Evolutionary conservation across 345 rosid species (phyloP).

Genomic region (Eutrema heterophyllum): DNA sequence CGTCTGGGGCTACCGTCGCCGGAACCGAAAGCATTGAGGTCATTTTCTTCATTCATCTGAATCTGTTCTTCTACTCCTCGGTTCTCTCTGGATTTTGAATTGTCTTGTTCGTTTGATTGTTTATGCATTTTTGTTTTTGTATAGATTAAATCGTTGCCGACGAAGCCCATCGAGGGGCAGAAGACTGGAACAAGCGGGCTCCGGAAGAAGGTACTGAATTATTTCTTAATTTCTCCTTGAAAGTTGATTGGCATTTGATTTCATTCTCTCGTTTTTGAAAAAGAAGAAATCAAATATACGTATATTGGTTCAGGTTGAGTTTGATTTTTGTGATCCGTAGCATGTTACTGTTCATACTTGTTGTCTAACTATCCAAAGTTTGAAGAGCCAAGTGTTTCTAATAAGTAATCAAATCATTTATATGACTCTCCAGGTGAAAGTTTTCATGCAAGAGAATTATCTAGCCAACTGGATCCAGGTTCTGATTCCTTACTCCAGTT

Average conservation of each 20-base stretch:
- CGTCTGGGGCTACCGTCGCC: slow-evolving; percentile 49
- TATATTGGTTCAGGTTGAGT: background rate
- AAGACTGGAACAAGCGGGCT: slow-evolving; percentile 88
- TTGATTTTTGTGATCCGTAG: background rate
- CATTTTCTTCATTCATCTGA: background rate
- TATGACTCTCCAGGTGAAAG: slow-evolving; percentile 56
- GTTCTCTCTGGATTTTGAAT: background rate
- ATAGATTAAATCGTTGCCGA: slow-evolving; percentile 60
- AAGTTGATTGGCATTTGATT: background rate
- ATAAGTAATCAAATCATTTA: background rate
- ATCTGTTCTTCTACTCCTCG: background rate
- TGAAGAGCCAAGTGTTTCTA: background rate
- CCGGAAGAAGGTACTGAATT: slow-evolving; percentile 57
- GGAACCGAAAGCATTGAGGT: slow-evolving; percentile 82
- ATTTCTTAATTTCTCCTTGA: background rate
- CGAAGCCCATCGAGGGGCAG: slow-evolving; percentile 78
- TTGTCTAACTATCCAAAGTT: background rate
- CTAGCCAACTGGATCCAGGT: slow-evolving; percentile 99
- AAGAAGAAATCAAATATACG: background rate
- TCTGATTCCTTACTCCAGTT: background rate
- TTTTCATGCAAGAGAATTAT: slow-evolving; percentile 80
- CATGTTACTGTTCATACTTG: background rate
- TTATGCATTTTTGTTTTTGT: background rate
- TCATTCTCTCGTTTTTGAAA: background rate
- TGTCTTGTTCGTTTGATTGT: background rate